phyloP scores from a whole-genome alignment of 441 rosid genomes.

The Corymbia citriodora region DNA sequence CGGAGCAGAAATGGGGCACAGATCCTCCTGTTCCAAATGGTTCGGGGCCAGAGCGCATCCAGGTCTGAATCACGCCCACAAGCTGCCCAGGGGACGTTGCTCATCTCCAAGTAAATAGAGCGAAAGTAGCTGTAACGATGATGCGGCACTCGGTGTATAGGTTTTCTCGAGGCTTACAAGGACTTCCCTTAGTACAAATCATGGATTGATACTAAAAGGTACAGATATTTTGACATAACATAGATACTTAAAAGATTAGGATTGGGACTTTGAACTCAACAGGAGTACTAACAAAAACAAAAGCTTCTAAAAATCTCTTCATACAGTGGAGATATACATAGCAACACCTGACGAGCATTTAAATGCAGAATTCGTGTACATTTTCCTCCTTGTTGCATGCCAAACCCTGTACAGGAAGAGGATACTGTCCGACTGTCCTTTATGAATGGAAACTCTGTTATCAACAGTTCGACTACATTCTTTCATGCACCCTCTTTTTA shows the following conservation, averaged over 20 bases:
- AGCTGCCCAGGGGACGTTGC: not conserved
- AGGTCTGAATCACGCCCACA: not conserved
- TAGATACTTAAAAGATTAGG: not conserved
- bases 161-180: not conserved
- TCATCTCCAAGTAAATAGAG: not conserved
- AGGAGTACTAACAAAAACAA: not conserved
- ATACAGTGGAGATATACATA: not conserved
- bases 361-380: not conserved
- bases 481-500: not conserved
- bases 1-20: slow-evolving; percentile 23
- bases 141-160: not conserved
- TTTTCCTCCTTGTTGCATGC: not conserved
- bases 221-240: not conserved
- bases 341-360: not conserved
- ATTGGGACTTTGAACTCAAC: not conserved
- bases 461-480: not conserved
- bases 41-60: slow-evolving; percentile 41
- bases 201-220: not conserved
- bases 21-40: slow-evolving; percentile 26
- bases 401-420: not conserved
- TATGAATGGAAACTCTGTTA: not conserved
- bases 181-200: not conserved
- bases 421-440: not conserved
- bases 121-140: not conserved
- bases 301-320: not conserved